A percentile compares a stretch with the other conserved stretches of the same genome.
Conservation (phyloP, 2,329 filamentous ascomycete genomes). For the Trichothecium sympodiale region DNA sequence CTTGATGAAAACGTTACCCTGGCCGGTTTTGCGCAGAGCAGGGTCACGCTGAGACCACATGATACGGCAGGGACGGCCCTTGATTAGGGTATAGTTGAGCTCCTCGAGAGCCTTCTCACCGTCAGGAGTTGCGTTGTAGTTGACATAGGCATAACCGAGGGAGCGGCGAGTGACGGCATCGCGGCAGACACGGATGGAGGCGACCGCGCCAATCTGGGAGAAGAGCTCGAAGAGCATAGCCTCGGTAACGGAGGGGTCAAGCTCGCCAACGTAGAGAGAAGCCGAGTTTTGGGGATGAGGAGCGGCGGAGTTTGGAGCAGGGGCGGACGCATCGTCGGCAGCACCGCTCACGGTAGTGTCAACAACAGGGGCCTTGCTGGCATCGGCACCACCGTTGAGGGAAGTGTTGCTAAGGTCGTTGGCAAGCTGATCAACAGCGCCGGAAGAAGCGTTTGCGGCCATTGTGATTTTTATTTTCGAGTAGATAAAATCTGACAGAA, state of each 20-base stretch:
- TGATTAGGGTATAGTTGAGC: constrained; percentile 99
- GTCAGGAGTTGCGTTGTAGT: constrained; percentile 96
- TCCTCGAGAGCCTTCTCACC: constrained; percentile 98
- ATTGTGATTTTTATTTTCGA: constrained; percentile 30
- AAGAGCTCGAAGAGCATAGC: constrained; percentile 99
- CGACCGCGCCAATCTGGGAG: constrained; percentile 97
- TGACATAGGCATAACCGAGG: constrained; percentile 98
- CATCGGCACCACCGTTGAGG: constrained; percentile 57
- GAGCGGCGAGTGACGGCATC: constrained; percentile 97
- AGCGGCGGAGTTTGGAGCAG: constrained; percentile 63
- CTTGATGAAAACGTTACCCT: constrained; percentile 99
- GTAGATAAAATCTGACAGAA: constrained; percentile 5
- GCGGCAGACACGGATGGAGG: constrained; percentile 98
- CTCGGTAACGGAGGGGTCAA: constrained; percentile 95
- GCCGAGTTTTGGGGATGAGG: constrained; percentile 84
- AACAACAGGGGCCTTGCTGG: constrained; percentile 50
- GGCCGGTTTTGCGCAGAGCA: constrained; percentile 95
- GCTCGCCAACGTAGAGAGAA: constrained; percentile 97
- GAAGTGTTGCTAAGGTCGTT: constrained; percentile 63
- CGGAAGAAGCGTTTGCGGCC: constrained; percentile 45
- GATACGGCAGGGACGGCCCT: constrained; percentile 97
- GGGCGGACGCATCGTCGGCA: constrained; percentile 48
- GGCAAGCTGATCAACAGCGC: constrained; percentile 70
- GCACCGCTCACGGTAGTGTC: constrained; percentile 59
- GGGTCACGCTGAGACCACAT: constrained; percentile 99